These are phyloP conservation scores for Trifolium subterraneum DNA, from an alignment of 306 rosid species.

Conservation along the genomic window DNA sequence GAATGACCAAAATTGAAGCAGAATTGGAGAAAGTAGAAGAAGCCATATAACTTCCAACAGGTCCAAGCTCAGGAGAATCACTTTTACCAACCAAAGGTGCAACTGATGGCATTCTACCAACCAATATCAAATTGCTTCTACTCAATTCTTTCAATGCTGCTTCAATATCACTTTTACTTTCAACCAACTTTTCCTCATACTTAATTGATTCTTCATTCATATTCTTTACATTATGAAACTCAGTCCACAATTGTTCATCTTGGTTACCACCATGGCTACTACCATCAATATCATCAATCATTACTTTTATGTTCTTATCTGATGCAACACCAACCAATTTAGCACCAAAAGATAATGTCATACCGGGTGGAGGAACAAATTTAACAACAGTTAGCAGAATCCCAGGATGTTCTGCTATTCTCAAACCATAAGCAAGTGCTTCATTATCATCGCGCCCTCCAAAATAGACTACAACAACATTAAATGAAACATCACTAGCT, in stretches of 20 bases:
- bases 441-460: conserved; percentile 75
- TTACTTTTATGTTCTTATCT: conserved; percentile 27
- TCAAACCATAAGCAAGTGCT: conserved; percentile 68
- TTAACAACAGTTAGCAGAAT: conserved; percentile 50
- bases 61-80: conserved; percentile 69
- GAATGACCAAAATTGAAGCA: conserved; percentile 62
- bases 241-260: conserved; percentile 50
- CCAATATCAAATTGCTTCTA: conserved; percentile 54
- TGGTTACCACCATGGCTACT: conserved; percentile 25
- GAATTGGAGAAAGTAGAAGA: conserved; percentile 58
- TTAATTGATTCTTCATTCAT: conserved; percentile 44
- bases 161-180: conserved; percentile 49
- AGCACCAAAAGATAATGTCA: conserved; percentile 52
- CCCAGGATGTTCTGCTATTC: conserved; percentile 78
- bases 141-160: conserved; percentile 48
- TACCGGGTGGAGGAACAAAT: conserved; percentile 44
- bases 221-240: conserved; percentile 33
- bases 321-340: conserved; percentile 46
- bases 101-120: conserved; percentile 62
- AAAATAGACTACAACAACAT: conserved; percentile 52
- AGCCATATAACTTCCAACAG: conserved; percentile 66
- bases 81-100: conserved; percentile 53
- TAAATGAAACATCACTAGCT: conserved; percentile 61
- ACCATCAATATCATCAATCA: background rate
- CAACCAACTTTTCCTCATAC: conserved; percentile 56